Conservation (phyloP, 306 rosid species). For the Geum urbanum region DNA sequence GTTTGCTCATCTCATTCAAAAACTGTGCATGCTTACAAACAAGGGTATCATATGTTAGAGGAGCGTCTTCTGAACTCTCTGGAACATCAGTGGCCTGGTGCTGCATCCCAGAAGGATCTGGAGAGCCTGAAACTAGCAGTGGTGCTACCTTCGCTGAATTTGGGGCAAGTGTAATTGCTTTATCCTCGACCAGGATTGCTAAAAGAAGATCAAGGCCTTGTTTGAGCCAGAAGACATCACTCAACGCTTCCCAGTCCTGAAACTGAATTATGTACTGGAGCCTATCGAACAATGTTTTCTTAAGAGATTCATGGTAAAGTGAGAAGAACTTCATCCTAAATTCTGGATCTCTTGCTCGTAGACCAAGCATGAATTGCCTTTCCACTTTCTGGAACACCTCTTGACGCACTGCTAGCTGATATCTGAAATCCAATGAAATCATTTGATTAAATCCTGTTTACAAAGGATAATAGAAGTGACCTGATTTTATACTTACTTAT, state of each 20-base stretch:
- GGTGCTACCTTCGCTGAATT: constrained; percentile 92
- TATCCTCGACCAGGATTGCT: constrained; percentile 90
- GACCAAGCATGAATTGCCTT: constrained; percentile 92
- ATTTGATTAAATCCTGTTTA: constrained; percentile 19
- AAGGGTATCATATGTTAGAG: constrained; percentile 75
- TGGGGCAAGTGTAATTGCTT: constrained; percentile 91
- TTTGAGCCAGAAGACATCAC: constrained; percentile 98
- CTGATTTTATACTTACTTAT: constrained; percentile 54
- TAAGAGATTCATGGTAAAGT: constrained; percentile 82
- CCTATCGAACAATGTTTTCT: constrained; percentile 70
- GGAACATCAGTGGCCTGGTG: constrained; percentile 63
- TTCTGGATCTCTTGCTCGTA: constrained; percentile 91
- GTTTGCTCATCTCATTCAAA: constrained; percentile 87
- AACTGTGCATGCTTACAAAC: constrained; percentile 80
- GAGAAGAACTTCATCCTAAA: constrained; percentile 79
- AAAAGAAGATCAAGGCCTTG: constrained; percentile 98
- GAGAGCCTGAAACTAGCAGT: constrained; percentile 55
- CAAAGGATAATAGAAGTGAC: constrained; percentile 16
- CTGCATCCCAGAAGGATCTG: constrained; percentile 70
- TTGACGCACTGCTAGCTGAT: constrained; percentile 59
- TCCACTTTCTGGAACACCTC: constrained; percentile 93
- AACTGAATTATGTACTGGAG: constrained; percentile 82
- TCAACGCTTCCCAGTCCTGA: constrained; percentile 95
- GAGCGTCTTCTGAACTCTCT: constrained; percentile 72
- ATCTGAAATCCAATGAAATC: constrained; percentile 47